Evolutionary conservation across 192 early-diverging fungal genomes (phyloP), one percentile per base, ranked within the genome.

Genomic region (Gigaspora rosea): DNA sequence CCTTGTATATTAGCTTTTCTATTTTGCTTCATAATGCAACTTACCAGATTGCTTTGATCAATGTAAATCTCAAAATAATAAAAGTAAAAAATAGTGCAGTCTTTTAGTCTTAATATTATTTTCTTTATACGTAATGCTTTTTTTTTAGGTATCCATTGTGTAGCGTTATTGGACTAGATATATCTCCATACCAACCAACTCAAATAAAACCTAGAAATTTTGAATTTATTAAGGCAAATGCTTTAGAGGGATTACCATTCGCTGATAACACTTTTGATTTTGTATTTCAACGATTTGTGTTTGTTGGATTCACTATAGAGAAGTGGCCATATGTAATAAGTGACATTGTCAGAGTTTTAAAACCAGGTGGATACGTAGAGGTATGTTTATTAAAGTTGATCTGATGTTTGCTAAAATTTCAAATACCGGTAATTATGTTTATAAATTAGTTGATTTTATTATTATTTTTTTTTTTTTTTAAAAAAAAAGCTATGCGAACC

Each of bases 181-280:
- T 69, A 8, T 18, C 66, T 6, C 16, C 63, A 41, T 4, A 50
- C 0, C 33, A 47, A 11, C 75, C 65, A 12, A 22, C 18, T 18
- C 1, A 8, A 2, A 59, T 22, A 9, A 35, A 56, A 20, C 52
- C 58, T 18, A 20, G 11, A 11, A 77, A 77, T 49, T 22, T 71
- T 8, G 12, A 56, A 15, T 84, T 84, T 62, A 74, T 79, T 20
- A 76, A 81, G 51, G 70, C 52, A 8, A 82, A 88, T 76, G 70
- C 82, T 36, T 70, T 78, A 4, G 64, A 73, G 2, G 79, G 81
- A 2, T 58, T 88, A 10, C 81, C 80, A 3, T 86, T 86, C 48
- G 20, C 71, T 16, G 79, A 85, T 35, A 80, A 84, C 35, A 61
- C 77, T 10, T 88, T 88, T 77, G 87, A 88, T 59, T 85, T 80